Evolutionary conservation across 129 eudicot genomes (phyloP), one percentile per base, ranked within the genome.

Genomic region (Solidago caesia): DNA sequence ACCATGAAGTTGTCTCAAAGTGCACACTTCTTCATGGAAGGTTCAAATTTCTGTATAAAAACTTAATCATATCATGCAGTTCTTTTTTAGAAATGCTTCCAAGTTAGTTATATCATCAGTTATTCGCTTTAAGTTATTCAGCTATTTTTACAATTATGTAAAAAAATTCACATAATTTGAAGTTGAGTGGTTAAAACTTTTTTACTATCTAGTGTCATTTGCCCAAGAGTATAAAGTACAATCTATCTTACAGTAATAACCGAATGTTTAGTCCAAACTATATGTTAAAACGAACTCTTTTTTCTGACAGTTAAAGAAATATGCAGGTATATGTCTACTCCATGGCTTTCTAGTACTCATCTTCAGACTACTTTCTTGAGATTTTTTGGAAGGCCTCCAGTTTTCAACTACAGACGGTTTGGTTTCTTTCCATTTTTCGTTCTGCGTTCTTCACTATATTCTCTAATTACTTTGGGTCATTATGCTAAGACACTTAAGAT

Each of bases 271-370:
- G 21, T 21, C 21, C 21, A 21, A 21, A 21, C 21, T 21, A 21
- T 21, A 21, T 33, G 39, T 33, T 33, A 33, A 33, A 33, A 33
- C 39, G 0, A 33, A 33, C 6, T 15, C 13, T 49, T 29, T 6
- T 44, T 44, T 44, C 59, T 77, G 16, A 60, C 21, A 49, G 71
- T 59, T 49, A 29, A 10, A 70, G 7, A 25, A 61, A 55, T 55
- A 15, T 78, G 83, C 84, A 95, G 99, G 86, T 95, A 86, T 68
- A 79, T 82, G 82, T 80, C 94, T 46, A 91, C 97, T 16, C 96
- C 99, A 65, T 95, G 99, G 99, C 92, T 91, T 57, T 84, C 91
- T 33, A 95, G 97, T 67, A 97, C 99, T 39, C 97, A 95, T 84
- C 82, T 95, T 79, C 99, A 91, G 78, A 95, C 99, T 43, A 56